A percentile compares a stretch with the other conserved stretches of the same genome.
phyloP scores from a whole-genome alignment of 352 stramenopile genomes.

The Globisporangium irregulare region DNA sequence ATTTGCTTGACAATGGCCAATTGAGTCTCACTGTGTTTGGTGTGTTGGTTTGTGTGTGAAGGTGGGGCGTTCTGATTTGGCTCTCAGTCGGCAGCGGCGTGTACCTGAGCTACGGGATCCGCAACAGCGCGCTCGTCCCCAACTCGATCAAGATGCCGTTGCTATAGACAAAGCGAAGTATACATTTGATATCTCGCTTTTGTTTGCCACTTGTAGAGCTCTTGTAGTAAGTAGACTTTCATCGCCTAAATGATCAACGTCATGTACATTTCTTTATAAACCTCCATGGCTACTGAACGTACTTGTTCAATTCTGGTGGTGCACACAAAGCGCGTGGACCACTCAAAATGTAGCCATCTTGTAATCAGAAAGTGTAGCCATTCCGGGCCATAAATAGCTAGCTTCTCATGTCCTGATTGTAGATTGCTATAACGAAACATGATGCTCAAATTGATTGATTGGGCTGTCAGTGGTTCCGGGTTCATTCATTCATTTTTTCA shows the following conservation, averaged over 20 bases:
- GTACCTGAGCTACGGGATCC: constrained; percentile 80
- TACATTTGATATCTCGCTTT: not conserved
- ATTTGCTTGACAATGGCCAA: not conserved
- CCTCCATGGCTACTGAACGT: not conserved
- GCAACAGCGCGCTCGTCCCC: constrained; percentile 57
- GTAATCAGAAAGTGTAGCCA: constrained; percentile 7
- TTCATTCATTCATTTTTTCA: not conserved
- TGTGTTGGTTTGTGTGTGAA: constrained; percentile 16
- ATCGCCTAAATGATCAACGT: not conserved
- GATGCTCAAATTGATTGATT: not conserved
- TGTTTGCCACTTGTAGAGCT: not conserved
- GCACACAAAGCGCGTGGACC: not conserved
- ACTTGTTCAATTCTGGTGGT: not conserved
- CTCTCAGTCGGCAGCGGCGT: constrained; percentile 52
- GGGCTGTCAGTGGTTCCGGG: too few species aligned
- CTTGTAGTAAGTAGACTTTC: not conserved
- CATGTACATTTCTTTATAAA: not conserved
- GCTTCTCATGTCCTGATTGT: not conserved
- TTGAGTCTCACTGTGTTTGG: not conserved
- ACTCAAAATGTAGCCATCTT: not conserved
- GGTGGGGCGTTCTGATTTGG: constrained; percentile 77
- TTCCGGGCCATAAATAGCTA: not conserved
- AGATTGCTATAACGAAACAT: not conserved
- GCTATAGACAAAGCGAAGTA: constrained; percentile 13
- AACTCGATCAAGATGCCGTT: constrained; percentile 17